Base-by-base conservation (phyloP, 495 filamentous ascomycete genomes). In the Aspergillus ostianus region DNA sequence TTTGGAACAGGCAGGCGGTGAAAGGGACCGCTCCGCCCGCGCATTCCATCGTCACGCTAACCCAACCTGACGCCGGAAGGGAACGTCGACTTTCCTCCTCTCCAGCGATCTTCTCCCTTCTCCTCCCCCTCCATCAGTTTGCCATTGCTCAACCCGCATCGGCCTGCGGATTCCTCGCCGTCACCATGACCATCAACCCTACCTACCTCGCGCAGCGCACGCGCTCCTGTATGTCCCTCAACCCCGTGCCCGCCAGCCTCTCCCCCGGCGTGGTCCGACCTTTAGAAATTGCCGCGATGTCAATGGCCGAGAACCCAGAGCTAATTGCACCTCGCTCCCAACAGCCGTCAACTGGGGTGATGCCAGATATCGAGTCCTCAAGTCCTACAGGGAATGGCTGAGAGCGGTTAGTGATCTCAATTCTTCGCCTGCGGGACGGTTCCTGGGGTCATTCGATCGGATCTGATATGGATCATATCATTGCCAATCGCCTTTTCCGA, bases 381-480 rank as follows among this genome's bases (percentile, higher is more conserved):
- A 85, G 69, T 86, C 88, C 55, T 98, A 98, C 80, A 84, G 94
- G 62, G 87, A 91, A 78, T 98, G 94, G 94, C 82, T 97, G 57
- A 85, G 94, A 79, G 84, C 91, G 73, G 94, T 98, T 84, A 76
- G 90, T 86, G 59, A 57, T 32, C 58, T 61, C 56, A 54, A 49
- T 55, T 47, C 55, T 48, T 47, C n/a, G 41, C 26, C 48, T 20
- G 18, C 4, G 5, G n/a, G 53, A 15, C 17, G 36, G 18, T 55
- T 9, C 32, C 30, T 21, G 36, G 9, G 36, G 36, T 41, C 10
- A 41, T 41, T 41, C 36, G 36, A 41, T 41, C 47, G 47, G 18
- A 49, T 10, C 6, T 20, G 47, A 26, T 19, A 26, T 49, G 15
- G 8, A 12, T n/a, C 46, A 49, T 49, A 49, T 49, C 47, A 47